Base-by-base conservation (phyloP, 345 rosid genomes). In the Gossypium mustelinum region DNA sequence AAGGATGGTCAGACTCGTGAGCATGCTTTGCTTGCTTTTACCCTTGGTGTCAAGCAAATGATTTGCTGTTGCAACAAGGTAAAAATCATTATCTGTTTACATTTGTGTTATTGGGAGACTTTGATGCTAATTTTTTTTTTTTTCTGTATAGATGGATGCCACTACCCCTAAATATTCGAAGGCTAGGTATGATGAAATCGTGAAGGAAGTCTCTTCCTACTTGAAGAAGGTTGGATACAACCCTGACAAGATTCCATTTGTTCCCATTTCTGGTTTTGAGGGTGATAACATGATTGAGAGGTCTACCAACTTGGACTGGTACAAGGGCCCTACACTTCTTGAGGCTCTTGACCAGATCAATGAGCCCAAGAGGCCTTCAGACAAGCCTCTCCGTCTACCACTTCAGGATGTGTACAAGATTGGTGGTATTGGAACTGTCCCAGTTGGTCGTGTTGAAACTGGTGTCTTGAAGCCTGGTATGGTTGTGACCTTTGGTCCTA, bases 391-490 rank as follows among this genome's bases (percentile, higher is more conserved):
- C 45, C 89, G 84, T 73, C 86, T 86, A 34, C 89, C 89, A 0
- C 87, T 84, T 61, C 89, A 86, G 84, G 87, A 86, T 65, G 89
- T 86, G 5, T 86, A 84, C 85, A 86, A 84, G 89, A 86, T 86
- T 24, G 85, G 87, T 45, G 90, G 87, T 14, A 85, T 87, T 75
- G 89, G 86, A 73, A 87, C 86, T 67, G 89, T 87, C 45, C 87
- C 89, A 0, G 86, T 86, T 9, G 89, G 89, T 8, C 85, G 84
- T 77, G 62, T 85, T 22, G 88, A 85, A 71, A 86, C 85, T 17
- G 88, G 89, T 72, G 17, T 72, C 16, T 11, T 77, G 16, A 77
- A 77, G 72, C 80, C 80, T 6, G 80, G 55, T 34, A 34, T 34
- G 41, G 41, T 34, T 34, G 41, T 34, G 41, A 34, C 41, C 41